Conservation (phyloP, 345 rosid species). For the Gossypium turneri region DNA sequence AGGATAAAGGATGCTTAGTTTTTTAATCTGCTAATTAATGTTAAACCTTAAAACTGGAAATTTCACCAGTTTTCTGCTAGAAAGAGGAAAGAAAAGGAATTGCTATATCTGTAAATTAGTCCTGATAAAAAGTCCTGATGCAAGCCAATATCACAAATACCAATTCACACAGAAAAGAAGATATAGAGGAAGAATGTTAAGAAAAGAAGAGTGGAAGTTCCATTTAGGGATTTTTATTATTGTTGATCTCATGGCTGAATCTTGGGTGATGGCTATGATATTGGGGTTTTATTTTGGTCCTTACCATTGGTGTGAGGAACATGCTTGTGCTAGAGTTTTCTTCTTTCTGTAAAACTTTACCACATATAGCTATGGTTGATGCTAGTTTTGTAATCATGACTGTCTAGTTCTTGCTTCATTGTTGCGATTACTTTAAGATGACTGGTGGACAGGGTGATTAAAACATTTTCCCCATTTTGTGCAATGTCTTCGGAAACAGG, state of each 20-base stretch:
- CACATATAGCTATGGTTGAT: not conserved
- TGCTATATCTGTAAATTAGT: not conserved
- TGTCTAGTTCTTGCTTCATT: not conserved
- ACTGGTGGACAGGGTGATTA: not conserved
- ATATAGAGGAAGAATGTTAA: no score
- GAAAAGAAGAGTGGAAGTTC: no score
- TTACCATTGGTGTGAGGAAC: not conserved
- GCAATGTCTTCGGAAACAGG: slow-evolving; percentile 44
- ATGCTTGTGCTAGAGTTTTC: not conserved
- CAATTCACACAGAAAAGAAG: no score
- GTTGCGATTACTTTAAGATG: not conserved
- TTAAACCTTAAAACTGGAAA: slow-evolving; percentile 3
- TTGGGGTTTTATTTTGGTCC: not conserved
- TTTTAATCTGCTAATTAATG: not conserved
- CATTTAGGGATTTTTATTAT: not conserved
- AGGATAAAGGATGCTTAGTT: not conserved
- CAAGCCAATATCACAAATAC: no score
- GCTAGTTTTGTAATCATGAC: not conserved
- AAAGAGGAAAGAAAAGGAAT: not conserved
- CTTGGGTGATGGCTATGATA: not conserved
- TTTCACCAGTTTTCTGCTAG: not conserved
- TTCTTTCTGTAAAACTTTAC: not conserved
- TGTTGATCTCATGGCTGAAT: not conserved
- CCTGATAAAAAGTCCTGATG: no score
- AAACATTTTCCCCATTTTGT: slow-evolving; percentile 7